A percentile compares a stretch with the other conserved stretches of the same genome.
phyloP scores from a whole-genome alignment of 352 stramenopile genomes.

The Phytopythium delawarense region DNA sequence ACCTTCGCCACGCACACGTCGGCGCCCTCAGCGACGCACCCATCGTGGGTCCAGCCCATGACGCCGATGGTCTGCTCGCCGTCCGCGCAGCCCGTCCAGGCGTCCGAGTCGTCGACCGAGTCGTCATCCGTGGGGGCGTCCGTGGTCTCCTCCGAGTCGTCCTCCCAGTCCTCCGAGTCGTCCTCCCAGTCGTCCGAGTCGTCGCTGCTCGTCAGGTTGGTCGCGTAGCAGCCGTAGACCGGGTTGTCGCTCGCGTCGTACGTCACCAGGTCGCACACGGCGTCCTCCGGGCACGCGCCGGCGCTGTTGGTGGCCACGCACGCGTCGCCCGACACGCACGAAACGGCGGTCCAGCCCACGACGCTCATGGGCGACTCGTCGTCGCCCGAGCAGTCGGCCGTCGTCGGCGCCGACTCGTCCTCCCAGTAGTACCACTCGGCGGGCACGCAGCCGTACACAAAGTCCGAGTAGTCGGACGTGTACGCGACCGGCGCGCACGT shows the following conservation, averaged over 20 bases:
- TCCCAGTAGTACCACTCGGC: neutral
- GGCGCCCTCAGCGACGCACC: slow-evolving; percentile 1
- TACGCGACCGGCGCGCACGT: neutral
- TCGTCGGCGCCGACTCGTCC: neutral
- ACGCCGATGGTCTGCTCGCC: slow-evolving; percentile 6
- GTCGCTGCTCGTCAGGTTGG: slow-evolving; percentile 1
- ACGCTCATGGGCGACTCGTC: slow-evolving; percentile 6
- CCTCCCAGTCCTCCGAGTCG: slow-evolving; percentile 8
- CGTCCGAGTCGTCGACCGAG: slow-evolving; percentile 4
- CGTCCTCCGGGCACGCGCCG: slow-evolving; percentile 2
- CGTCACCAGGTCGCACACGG: slow-evolving; percentile 3
- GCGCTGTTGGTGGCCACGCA: slow-evolving; percentile 6
- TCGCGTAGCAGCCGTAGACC: slow-evolving; percentile 8
- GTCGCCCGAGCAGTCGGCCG: neutral
- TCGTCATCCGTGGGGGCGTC: neutral
- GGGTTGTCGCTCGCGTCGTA: neutral
- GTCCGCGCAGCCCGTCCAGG: neutral
- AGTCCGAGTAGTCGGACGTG: neutral
- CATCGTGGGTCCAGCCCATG: slow-evolving; percentile 1
- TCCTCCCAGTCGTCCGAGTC: neutral
- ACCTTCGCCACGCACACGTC: slow-evolving; percentile 5
- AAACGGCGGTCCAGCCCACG: slow-evolving; percentile 4
- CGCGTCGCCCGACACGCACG: neutral
- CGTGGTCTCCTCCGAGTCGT: slow-evolving; percentile 5
- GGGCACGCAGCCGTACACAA: slow-evolving; percentile 3